Evolutionary conservation across 495 filamentous ascomycete genomes (phyloP).

Genomic region (Astrothelium macrocarpum): DNA sequence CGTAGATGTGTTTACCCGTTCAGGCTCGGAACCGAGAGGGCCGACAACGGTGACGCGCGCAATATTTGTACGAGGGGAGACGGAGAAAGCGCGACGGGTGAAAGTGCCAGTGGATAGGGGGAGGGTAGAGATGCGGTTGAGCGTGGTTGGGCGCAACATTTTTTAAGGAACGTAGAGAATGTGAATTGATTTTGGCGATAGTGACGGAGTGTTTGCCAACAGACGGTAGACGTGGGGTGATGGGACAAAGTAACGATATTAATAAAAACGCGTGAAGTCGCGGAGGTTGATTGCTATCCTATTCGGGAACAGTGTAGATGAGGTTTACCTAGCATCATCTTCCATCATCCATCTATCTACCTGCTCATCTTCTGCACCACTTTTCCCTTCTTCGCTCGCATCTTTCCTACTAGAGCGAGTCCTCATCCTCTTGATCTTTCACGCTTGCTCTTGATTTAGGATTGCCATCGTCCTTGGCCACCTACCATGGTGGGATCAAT

Average conservation of each 20-base stretch:
- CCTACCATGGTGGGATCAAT: background rate
- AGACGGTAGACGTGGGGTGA: too few relatives aligned
- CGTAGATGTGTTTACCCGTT: constrained; percentile 51
- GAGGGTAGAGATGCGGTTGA: background rate
- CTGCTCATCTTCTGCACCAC: background rate
- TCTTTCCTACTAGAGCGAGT: too few relatives aligned
- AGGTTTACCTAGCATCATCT: background rate
- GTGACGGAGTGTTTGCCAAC: too few relatives aligned
- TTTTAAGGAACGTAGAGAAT: background rate
- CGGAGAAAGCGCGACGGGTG: constrained; percentile 48
- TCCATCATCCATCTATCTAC: background rate
- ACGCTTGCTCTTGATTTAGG: too few relatives aligned
- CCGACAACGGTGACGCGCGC: constrained; percentile 63
- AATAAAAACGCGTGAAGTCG: too few relatives aligned
- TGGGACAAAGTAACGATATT: too few relatives aligned
- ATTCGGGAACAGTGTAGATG: background rate
- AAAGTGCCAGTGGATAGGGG: background rate
- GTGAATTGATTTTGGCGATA: too few relatives aligned
- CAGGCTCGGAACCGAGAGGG: constrained; percentile 59
- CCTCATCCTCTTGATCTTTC: too few relatives aligned
- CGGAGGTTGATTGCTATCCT: background rate
- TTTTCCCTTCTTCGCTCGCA: background rate
- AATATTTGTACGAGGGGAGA: constrained; percentile 35
- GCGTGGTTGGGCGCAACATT: background rate
- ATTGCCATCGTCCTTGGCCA: background rate